phyloP scores from a whole-genome alignment of 768 basidiomycete species.

The Brasilioporus rufonigricans region DNA sequence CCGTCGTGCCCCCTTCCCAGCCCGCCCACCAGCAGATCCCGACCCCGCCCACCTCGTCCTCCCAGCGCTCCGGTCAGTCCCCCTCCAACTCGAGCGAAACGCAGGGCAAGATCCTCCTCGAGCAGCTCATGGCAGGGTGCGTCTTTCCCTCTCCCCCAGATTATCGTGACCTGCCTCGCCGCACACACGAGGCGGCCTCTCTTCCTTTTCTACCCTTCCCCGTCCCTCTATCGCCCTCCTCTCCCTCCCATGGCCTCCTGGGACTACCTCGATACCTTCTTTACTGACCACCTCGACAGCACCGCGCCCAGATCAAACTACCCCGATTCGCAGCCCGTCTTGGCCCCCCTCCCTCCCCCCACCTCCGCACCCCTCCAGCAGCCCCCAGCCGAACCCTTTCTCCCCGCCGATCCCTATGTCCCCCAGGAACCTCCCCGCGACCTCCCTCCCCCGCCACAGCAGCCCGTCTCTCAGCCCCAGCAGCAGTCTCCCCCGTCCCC shows the following conservation, averaged over 20 bases:
- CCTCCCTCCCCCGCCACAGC: conserved; percentile 21
- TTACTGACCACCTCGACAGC: conserved; percentile 31
- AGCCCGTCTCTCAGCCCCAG: no score
- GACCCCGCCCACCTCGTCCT: conserved; percentile 63
- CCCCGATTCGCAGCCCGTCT: conserved; percentile 44
- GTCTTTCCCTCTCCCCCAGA: conserved; percentile 35
- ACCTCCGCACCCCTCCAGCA: conserved; percentile 53
- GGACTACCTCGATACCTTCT: conserved; percentile 32
- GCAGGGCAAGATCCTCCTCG: conserved; percentile 72
- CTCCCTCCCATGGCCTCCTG: conserved; percentile 30
- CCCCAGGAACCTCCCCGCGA: conserved; percentile 28
- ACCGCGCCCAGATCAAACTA: conserved; percentile 50
- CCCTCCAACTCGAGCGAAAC: conserved; percentile 55
- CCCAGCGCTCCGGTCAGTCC: conserved; percentile 53
- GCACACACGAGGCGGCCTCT: conserved; percentile 20
- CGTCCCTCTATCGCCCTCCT: no score
- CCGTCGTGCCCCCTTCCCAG: conserved; percentile 15
- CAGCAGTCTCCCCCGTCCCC: no score
- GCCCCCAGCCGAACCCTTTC: conserved; percentile 29
- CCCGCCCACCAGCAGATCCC: conserved; percentile 57
- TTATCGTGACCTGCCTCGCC: conserved; percentile 27
- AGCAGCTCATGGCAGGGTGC: conserved; percentile 81
- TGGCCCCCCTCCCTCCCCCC: conserved; percentile 26
- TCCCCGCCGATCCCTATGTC: conserved; percentile 38
- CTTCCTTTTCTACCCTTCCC: conserved; percentile 22